These are phyloP conservation scores for Fraxinus quadrangulata DNA, from an alignment of 257 asterid species.

Conservation along the genomic window DNA sequence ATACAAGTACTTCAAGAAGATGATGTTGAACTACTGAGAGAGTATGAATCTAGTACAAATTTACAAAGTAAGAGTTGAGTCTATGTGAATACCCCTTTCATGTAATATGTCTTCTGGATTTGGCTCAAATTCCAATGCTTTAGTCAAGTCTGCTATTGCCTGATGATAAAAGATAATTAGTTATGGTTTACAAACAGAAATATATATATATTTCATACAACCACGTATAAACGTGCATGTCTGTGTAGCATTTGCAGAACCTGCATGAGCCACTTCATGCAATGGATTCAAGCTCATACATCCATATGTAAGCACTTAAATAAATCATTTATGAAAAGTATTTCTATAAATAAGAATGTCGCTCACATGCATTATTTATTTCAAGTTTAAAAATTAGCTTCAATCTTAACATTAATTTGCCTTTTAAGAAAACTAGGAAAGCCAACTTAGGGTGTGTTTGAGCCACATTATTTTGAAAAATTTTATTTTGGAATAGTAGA, in stretches of 20 bases:
- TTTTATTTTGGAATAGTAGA: too few species aligned
- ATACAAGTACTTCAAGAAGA: slow-evolving; percentile 21
- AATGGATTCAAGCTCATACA: background rate
- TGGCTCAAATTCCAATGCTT: slow-evolving; percentile 91
- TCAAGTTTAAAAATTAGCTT: background rate
- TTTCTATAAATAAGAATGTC: background rate
- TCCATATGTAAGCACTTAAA: slow-evolving; percentile 15
- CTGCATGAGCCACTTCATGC: background rate
- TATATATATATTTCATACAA: slow-evolving; percentile 3
- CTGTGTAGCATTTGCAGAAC: background rate
- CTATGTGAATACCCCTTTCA: slow-evolving; percentile 73
- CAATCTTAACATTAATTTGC: background rate
- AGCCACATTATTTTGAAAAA: too few species aligned
- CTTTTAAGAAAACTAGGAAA: background rate
- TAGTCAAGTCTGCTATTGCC: slow-evolving; percentile 95
- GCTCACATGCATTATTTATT: background rate
- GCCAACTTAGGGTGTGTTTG: background rate
- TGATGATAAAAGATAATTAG: slow-evolving; percentile 40
- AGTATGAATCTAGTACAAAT: slow-evolving; percentile 10
- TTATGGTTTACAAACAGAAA: background rate
- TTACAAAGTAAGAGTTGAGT: slow-evolving; percentile 13
- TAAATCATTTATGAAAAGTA: background rate
- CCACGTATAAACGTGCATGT: slow-evolving; percentile 2
- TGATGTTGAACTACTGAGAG: slow-evolving; percentile 17
- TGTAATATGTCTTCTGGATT: slow-evolving; percentile 78